A percentile compares a stretch with the other conserved stretches of the same genome.
Evolutionary conservation across 371 early-diverging fungal species (phyloP).

Genomic region (Apophysomyces ossiformis): DNA sequence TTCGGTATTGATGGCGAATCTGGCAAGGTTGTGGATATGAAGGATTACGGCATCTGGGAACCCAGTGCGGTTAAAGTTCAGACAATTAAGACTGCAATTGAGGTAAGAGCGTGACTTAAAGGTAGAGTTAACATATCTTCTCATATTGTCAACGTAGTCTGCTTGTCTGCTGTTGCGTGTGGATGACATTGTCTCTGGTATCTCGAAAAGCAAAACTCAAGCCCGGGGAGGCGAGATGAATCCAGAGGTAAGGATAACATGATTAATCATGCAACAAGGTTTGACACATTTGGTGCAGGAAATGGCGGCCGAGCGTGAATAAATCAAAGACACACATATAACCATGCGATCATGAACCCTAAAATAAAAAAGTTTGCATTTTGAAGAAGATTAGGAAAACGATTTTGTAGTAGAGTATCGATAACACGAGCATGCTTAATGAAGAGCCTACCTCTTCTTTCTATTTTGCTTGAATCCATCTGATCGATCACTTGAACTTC

Average conservation of each 20-base stretch:
- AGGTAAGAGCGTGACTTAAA: constrained; percentile 51
- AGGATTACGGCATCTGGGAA: constrained; percentile 97
- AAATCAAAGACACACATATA: constrained; percentile 10
- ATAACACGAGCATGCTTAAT: too few relatives aligned
- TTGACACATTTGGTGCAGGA: neutral
- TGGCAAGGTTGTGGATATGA: constrained; percentile 97
- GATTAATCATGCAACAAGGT: neutral
- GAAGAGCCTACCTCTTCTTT: too few relatives aligned
- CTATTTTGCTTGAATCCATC: too few relatives aligned
- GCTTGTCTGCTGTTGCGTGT: constrained; percentile 94
- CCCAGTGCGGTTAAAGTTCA: constrained; percentile 99
- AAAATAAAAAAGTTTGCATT: constrained; percentile 3
- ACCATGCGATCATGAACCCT: neutral
- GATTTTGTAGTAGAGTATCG: too few relatives aligned
- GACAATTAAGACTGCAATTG: constrained; percentile 99
- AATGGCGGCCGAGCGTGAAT: constrained; percentile 15
- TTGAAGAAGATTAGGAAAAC: too few relatives aligned
- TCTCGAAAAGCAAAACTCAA: constrained; percentile 66
- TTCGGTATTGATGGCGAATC: constrained; percentile 97
- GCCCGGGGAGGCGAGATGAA: constrained; percentile 28
- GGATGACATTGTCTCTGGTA: constrained; percentile 97
- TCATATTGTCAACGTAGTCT: constrained; percentile 49
- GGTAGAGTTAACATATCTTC: neutral
- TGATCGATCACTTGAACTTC: too few relatives aligned
- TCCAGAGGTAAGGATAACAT: constrained; percentile 17